Percentiles rank a stretch among this genome's conserved stretches.
Conservation (phyloP, 1,284 basidiomycete species). For the Somion occarium region DNA sequence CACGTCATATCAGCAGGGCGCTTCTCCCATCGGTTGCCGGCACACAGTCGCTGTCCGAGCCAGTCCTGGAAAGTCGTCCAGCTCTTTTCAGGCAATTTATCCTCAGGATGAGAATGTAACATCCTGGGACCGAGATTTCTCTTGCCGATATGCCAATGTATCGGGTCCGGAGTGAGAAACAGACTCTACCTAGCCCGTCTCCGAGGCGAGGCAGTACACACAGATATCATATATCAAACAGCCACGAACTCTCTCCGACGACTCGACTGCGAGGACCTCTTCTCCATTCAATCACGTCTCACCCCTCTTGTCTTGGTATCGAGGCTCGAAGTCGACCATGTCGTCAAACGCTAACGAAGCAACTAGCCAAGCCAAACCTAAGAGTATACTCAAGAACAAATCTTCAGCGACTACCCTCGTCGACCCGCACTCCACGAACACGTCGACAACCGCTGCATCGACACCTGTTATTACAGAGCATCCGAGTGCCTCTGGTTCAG, state of each 20-base stretch:
- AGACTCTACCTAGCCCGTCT: neutral
- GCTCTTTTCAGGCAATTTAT: neutral
- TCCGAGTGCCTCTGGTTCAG: neutral
- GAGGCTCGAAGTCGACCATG: constrained; percentile 27
- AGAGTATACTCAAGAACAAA: constrained; percentile 2
- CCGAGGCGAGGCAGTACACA: neutral
- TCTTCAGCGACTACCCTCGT: constrained; percentile 3
- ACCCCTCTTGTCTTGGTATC: no score
- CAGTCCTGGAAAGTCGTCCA: neutral
- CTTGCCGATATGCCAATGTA: neutral
- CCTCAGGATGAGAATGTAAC: neutral
- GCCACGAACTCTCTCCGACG: neutral
- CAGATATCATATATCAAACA: neutral
- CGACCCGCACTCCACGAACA: neutral
- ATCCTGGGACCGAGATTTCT: neutral
- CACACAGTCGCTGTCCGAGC: neutral
- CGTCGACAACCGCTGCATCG: neutral
- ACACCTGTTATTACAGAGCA: neutral
- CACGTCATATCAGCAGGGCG: neutral
- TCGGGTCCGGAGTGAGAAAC: neutral
- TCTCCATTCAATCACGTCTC: neutral
- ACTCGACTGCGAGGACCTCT: neutral
- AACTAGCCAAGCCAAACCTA: neutral
- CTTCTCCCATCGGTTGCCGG: neutral
- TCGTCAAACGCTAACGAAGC: constrained; percentile 12